Conservation (phyloP, 805 yeast genomes). For the Wickerhamomyces chambardii region DNA sequence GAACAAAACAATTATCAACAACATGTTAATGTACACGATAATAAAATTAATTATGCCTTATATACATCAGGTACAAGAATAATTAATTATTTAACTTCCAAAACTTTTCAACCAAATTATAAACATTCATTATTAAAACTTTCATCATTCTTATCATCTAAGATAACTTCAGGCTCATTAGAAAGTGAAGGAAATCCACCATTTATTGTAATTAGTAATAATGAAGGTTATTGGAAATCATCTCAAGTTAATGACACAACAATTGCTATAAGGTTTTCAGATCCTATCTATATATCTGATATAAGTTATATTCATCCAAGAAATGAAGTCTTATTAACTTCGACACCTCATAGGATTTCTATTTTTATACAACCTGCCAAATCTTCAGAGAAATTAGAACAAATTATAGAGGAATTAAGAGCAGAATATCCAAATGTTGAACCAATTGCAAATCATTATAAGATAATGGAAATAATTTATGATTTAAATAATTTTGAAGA, state of each 20-base stretch:
- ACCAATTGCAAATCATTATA: conserved; percentile 6
- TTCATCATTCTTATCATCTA: background rate
- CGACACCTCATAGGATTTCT: conserved; percentile 27
- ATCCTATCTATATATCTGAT: conserved; percentile 27
- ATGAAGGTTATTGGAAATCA: conserved; percentile 17
- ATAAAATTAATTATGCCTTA: conserved; percentile 24
- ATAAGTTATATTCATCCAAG: conserved; percentile 26
- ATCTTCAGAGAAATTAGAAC: too few species aligned
- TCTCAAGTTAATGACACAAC: conserved; percentile 3
- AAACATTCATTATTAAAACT: conserved; percentile 1
- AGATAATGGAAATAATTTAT: conserved; percentile 20
- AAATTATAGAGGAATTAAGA: too few species aligned
- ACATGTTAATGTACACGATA: conserved; percentile 2
- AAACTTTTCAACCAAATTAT: conserved; percentile 16
- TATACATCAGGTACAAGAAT: conserved; percentile 26
- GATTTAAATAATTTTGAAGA: conserved; percentile 12
- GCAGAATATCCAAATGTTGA: background rate
- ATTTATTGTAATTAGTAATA: conserved; percentile 11
- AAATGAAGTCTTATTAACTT: conserved; percentile 26
- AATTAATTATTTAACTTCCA: conserved; percentile 25
- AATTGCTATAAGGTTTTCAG: conserved; percentile 26
- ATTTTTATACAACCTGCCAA: conserved; percentile 19
- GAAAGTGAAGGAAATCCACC: conserved; percentile 5
- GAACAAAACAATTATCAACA: conserved; percentile 1
- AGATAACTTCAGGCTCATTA: conserved; percentile 1